These are phyloP conservation scores for Pseudopyrenochaeta lycopersici DNA, from an alignment of 2,329 filamentous ascomycete genomes.

Conservation along the genomic window DNA sequence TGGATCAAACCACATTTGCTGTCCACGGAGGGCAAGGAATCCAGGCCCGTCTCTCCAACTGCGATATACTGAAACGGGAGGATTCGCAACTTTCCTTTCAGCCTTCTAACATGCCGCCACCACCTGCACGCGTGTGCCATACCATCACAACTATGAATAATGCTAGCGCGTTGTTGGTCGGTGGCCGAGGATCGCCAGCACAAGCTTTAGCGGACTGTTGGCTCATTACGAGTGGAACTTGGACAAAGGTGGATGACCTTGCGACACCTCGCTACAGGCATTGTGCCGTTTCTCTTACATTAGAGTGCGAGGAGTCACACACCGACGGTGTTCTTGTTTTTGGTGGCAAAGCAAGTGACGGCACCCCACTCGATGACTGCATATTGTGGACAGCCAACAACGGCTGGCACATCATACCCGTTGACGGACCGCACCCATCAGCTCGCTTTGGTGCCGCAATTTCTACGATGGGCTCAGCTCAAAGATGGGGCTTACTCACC, in stretches of 20 bases:
- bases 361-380: conserved; percentile 54
- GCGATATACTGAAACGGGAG: conserved; percentile 48
- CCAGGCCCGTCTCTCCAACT: conserved; percentile 58
- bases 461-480: conserved; percentile 52
- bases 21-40: conserved; percentile 57
- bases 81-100: conserved; percentile 24
- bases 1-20: conserved; percentile 42
- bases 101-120: conserved; percentile 44
- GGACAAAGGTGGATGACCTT: conserved; percentile 73
- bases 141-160: conserved; percentile 73
- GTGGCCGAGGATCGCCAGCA: conserved; percentile 81
- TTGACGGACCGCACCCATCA: conserved; percentile 49
- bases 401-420: conserved; percentile 61
- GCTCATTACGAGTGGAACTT: conserved; percentile 70
- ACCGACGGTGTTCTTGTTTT: conserved; percentile 53
- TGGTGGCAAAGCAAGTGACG: conserved; percentile 56
- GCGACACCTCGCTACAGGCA: conserved; percentile 80
- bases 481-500: conserved; percentile 68
- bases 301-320: conserved; percentile 54
- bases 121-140: conserved; percentile 71
- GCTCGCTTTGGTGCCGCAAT: conserved; percentile 67
- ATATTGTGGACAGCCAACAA: conserved; percentile 56
- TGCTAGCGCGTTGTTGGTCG: conserved; percentile 70
- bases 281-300: conserved; percentile 62
- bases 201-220: conserved; percentile 77